Conservation (phyloP, 805 yeast species). For the Metschnikowia shivogae region DNA sequence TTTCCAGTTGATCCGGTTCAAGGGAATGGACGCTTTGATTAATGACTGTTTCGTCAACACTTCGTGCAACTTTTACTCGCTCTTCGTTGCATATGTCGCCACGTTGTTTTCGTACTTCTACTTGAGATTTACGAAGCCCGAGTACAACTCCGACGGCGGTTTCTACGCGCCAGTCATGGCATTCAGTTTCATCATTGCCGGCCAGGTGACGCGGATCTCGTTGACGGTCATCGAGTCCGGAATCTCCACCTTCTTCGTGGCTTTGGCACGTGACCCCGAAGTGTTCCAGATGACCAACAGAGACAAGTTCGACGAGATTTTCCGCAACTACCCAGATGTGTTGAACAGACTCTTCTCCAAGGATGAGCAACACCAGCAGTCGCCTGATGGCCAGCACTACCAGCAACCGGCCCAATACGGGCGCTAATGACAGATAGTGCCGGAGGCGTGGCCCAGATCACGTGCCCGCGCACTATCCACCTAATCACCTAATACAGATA, state of each 20-base stretch:
- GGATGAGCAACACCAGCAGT: constrained; percentile 12
- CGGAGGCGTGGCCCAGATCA: neutral
- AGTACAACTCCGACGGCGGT: constrained; percentile 53
- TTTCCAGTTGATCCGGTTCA: constrained; percentile 67
- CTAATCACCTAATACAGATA: too few species aligned
- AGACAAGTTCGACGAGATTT: constrained; percentile 56
- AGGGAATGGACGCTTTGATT: constrained; percentile 80
- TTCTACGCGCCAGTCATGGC: constrained; percentile 73
- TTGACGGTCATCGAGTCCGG: constrained; percentile 78
- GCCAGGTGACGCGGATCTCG: constrained; percentile 71
- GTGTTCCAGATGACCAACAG: constrained; percentile 73
- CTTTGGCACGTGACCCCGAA: constrained; percentile 81
- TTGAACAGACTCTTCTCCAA: constrained; percentile 40
- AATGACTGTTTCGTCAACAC: constrained; percentile 81
- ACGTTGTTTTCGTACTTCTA: constrained; percentile 62
- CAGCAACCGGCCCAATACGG: constrained; percentile 14
- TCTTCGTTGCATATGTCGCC: constrained; percentile 63
- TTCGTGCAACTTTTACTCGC: constrained; percentile 70
- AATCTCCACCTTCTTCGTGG: constrained; percentile 76
- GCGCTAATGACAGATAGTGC: neutral
- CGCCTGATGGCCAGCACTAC: constrained; percentile 9
- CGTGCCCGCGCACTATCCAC: neutral
- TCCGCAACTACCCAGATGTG: constrained; percentile 65
- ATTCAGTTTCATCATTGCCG: constrained; percentile 65
- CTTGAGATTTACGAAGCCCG: constrained; percentile 63